Percentiles rank a stretch among this genome's conserved stretches.
phyloP scores from a whole-genome alignment of 169 alveolate species.

The Eimeria praecox region DNA sequence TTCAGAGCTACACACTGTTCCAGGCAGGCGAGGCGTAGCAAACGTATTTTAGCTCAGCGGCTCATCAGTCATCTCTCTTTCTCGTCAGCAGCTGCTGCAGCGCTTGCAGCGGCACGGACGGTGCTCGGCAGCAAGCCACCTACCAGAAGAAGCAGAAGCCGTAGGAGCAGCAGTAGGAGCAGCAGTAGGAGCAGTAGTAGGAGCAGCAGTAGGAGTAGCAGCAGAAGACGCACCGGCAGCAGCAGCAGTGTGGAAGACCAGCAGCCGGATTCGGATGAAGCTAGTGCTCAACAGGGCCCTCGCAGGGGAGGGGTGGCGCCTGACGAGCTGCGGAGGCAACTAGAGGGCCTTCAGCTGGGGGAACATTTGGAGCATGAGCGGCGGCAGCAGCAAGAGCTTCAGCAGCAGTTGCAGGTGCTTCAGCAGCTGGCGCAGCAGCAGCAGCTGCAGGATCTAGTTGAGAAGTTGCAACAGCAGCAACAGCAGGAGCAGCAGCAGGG shows the following conservation, averaged over 20 bases:
- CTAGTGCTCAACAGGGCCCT: background rate
- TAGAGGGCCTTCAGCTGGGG: background rate
- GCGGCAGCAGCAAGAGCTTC: too few relatives aligned
- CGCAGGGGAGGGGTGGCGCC: too few relatives aligned
- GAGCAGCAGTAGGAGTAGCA: background rate
- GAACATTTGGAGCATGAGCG: background rate
- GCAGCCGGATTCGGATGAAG: background rate
- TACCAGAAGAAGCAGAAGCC: background rate
- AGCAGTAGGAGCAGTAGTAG: background rate
- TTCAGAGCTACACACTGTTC: background rate
- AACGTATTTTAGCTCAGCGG: background rate
- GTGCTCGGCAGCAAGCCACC: background rate
- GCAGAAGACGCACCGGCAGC: background rate
- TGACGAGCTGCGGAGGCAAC: background rate
- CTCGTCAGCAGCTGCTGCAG: background rate
- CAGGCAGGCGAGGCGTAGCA: background rate
- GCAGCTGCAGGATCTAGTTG: too few relatives aligned
- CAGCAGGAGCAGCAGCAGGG: too few relatives aligned
- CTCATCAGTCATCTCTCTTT: background rate
- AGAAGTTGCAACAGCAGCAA: too few relatives aligned
- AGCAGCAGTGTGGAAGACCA: background rate
- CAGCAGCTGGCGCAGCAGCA: too few relatives aligned
- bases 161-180: slow-evolving; percentile 21
- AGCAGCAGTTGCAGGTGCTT: too few relatives aligned
- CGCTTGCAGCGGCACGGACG: background rate